Evolutionary conservation across 257 asterid species (phyloP).

Genomic region (Vinca minor): DNA sequence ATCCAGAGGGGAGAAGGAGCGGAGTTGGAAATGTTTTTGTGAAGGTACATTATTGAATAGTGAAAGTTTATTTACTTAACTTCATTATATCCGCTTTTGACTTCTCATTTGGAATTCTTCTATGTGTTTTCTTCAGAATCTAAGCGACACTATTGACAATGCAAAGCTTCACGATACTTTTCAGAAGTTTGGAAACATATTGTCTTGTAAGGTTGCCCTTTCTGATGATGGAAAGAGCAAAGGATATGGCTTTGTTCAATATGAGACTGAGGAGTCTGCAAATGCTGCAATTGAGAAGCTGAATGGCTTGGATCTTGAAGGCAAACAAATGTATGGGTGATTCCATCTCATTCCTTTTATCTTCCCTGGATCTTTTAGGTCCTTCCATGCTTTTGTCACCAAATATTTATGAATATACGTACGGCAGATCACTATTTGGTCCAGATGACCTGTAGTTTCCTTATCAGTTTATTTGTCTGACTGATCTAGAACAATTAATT

Average conservation of each 20-base stretch:
- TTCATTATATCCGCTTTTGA: neutral
- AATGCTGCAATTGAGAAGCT: slow-evolving; percentile 36
- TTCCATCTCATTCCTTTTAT: slow-evolving; percentile 11
- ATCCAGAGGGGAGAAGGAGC: slow-evolving; percentile 37
- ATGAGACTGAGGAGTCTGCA: slow-evolving; percentile 37
- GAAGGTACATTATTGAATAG: slow-evolving; percentile 31
- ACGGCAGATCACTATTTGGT: neutral
- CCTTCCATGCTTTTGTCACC: neutral
- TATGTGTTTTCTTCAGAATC: slow-evolving; percentile 25
- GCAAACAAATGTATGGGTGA: slow-evolving; percentile 29
- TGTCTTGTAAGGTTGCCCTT: slow-evolving; percentile 34
- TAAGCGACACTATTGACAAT: slow-evolving; percentile 28
- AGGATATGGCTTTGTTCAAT: slow-evolving; percentile 67
- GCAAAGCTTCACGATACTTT: slow-evolving; percentile 31
- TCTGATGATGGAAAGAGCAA: slow-evolving; percentile 41
- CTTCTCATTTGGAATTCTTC: neutral
- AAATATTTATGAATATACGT: neutral
- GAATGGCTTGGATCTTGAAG: slow-evolving; percentile 31
- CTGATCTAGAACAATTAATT: neutral
- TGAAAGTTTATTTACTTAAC: neutral
- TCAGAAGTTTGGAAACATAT: slow-evolving; percentile 28
- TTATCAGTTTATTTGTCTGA: neutral
- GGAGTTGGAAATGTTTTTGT: slow-evolving; percentile 49
- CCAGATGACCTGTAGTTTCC: neutral
- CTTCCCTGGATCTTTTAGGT: neutral